Conservation (phyloP, 352 stramenopile species). For the Sclerospora graminicola region DNA sequence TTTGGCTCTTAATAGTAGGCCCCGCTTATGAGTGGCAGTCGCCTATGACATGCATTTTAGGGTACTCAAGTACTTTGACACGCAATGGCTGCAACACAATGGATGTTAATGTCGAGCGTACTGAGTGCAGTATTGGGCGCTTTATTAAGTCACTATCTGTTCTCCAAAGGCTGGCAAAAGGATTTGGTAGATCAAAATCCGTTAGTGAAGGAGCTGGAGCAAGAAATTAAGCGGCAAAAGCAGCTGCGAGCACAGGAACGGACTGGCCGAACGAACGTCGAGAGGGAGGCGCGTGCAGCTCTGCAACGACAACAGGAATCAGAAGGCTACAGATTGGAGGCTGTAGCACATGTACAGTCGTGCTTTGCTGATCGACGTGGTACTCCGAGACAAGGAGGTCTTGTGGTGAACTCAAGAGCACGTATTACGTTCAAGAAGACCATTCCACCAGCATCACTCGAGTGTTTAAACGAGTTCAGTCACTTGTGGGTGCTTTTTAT, state of each 20-base stretch:
- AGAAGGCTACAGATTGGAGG: conserved; percentile 58
- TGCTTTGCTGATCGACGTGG: conserved; percentile 83
- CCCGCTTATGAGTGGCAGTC: no score
- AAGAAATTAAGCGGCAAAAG: conserved; percentile 62
- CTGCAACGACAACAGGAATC: conserved; percentile 54
- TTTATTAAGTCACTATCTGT: no score
- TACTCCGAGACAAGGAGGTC: conserved; percentile 67
- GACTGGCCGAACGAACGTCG: conserved; percentile 55
- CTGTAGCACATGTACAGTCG: conserved; percentile 62
- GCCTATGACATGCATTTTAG: no score
- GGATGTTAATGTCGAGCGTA: no score
- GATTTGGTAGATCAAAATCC: no score
- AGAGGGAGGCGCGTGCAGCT: conserved; percentile 50
- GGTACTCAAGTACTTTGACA: no score
- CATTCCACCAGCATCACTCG: conserved; percentile 62
- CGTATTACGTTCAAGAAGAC: conserved; percentile 68
- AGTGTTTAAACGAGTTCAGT: conserved; percentile 80
- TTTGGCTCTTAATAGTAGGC: no score
- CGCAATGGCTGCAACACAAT: no score
- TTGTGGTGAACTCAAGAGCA: conserved; percentile 53
- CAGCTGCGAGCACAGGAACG: conserved; percentile 64
- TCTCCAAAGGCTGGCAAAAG: no score
- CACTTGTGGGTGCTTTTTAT: conserved; percentile 87
- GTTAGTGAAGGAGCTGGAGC: conserved; percentile 35
- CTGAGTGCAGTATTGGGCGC: no score